Conservation (phyloP, 495 filamentous ascomycete genomes). For the Penicillium pulvis region DNA sequence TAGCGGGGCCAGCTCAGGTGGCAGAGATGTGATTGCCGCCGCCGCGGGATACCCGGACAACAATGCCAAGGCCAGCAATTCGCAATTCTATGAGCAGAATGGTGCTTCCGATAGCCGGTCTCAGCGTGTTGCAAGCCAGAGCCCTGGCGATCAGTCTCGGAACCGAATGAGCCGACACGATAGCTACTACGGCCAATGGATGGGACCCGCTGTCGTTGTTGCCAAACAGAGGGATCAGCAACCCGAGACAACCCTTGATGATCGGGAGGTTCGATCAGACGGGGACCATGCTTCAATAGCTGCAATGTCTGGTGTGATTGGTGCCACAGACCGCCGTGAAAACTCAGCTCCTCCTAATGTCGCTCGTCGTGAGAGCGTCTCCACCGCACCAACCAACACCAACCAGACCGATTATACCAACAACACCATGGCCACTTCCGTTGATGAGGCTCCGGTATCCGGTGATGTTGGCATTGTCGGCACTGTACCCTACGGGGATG, state of each 20-base stretch:
- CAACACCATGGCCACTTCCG: constrained; percentile 39
- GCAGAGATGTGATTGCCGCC: constrained; percentile 61
- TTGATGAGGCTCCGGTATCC: constrained; percentile 26
- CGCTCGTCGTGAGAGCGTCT: constrained; percentile 39
- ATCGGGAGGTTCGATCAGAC: constrained; percentile 27
- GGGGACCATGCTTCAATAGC: constrained; percentile 25
- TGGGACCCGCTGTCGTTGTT: constrained; percentile 34
- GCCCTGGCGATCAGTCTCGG: constrained; percentile 13
- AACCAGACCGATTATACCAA: constrained; percentile 41
- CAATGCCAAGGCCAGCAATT: constrained; percentile 33
- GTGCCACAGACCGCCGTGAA: constrained; percentile 30
- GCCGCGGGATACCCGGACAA: constrained; percentile 56
- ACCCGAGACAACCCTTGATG: constrained; percentile 15
- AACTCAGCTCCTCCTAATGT: constrained; percentile 28
- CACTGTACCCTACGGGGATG: constrained; percentile 8
- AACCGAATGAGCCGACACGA: constrained; percentile 33
- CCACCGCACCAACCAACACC: constrained; percentile 42
- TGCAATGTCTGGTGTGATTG: constrained; percentile 26
- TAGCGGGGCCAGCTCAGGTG: constrained; percentile 70
- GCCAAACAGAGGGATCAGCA: constrained; percentile 29
- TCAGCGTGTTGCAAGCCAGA: constrained; percentile 13
- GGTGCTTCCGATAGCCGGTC: constrained; percentile 19
- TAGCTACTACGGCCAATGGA: constrained; percentile 49
- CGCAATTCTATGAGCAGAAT: constrained; percentile 16
- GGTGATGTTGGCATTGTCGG: constrained; percentile 3